These are phyloP conservation scores for Pugionium dolabratum DNA, from an alignment of 345 rosid species.

Conservation along the genomic window DNA sequence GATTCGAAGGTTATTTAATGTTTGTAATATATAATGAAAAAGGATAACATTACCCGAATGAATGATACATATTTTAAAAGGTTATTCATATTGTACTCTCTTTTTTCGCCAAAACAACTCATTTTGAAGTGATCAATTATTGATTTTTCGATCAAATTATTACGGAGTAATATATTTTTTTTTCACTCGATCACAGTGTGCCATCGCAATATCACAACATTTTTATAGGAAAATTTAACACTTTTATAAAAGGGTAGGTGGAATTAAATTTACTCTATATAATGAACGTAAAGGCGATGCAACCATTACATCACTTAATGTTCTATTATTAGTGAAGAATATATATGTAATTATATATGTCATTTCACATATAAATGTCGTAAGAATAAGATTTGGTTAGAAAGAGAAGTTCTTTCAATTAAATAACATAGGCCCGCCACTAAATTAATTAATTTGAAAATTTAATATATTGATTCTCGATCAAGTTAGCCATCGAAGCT, in stretches of 20 bases:
- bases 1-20: background rate
- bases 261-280: too few species aligned
- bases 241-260: too few species aligned
- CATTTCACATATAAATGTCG: constrained; percentile 8
- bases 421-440: constrained; percentile 32
- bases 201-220: too few species aligned
- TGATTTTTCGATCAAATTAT: background rate
- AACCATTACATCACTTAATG: too few species aligned
- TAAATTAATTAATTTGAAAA: constrained; percentile 9
- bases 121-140: background rate
- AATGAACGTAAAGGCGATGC: too few species aligned
- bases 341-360: too few species aligned
- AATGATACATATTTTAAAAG: background rate
- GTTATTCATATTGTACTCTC: background rate
- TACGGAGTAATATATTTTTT: background rate
- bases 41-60: background rate
- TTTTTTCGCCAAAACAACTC: background rate
- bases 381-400: constrained; percentile 8
- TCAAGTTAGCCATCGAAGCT: constrained; percentile 28
- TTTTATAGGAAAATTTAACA: too few species aligned
- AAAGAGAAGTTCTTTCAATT: constrained; percentile 12
- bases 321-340: too few species aligned
- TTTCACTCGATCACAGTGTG: too few species aligned
- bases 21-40: background rate
- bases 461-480: constrained; percentile 17